Base-by-base conservation (phyloP, 441 rosid genomes). In the Populus hybrid region DNA sequence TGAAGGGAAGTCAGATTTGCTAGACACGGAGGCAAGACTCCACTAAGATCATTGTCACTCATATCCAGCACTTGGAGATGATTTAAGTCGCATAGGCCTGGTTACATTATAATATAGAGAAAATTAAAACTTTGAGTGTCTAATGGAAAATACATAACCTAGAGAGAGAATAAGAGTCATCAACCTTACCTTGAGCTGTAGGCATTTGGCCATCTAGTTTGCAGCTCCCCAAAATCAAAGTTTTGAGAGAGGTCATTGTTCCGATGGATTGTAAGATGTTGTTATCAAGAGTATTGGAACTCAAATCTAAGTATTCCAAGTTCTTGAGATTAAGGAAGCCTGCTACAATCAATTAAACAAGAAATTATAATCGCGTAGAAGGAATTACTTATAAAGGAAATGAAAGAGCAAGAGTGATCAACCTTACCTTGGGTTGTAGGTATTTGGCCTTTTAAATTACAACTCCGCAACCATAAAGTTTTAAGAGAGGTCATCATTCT, bases 1-100 rank as follows among this genome's bases (percentile, higher is more conserved):
- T 24, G 10, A 32, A 84, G 82, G 1, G 78, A 82, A 3, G 82
- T 78, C 70, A 82, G 42, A 69, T 78, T 84, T 21, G 16, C 12
- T 2, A 82, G 61, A 63, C 87, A 82, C 0, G 1, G 23, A 5
- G 82, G 85, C 14, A 81, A 10, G 1, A 0, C 0, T 0, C 81
- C 82, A 18, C 3, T 23, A 1, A 82, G 18, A n/a, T 26, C 1
- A 16, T 80, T 80, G 0, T 1, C 0, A 1, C 11, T 3, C 1
- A 84, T n/a, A 67, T 71, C 10, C 8, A 82, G 36, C 50, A 32
- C 30, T 28, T 28, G 3, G 3, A 28, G 30, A 28, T 28, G 30
- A 28, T 1, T 28, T 28, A 28, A 28, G 2, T 75, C 3, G 61
- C 85, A 87, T 4, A 80, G 20, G 1, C 81, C 83, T 79, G 40